Base-by-base conservation (phyloP, 2,329 filamentous ascomycete species). In the Tolypocladium capitatum region DNA sequence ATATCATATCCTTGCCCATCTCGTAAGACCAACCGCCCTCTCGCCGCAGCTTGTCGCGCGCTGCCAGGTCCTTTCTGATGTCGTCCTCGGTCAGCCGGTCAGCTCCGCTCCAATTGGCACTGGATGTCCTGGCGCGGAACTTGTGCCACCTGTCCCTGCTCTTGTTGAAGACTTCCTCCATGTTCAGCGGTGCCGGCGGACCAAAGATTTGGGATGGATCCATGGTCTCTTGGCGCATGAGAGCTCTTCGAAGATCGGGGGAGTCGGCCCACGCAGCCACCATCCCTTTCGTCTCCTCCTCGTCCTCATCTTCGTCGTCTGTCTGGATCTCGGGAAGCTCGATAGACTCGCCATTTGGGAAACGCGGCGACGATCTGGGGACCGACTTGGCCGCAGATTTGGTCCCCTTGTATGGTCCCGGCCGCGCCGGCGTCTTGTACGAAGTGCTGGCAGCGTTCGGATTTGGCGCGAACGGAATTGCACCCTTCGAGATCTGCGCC, bases 161-260 rank as follows among this genome's bases (percentile, higher is more conserved):
- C 64, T 89, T 87, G 66, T 77, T 84, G 68, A 98, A 98, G 31
- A 96, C 89, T 62, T 97, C 90, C 59, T 98, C 94, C 83, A 98
- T 92, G 59, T 88, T 87, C 54, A 98, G 73, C 13, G 89, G 86
- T 11, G 78, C 83, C 24, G 94, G 88, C 0, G 87, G 86, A 0
- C 92, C 92, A 60, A 98, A 98, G 46, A 98, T 86, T 34, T 77
- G 71, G 58, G 86, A 80, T 0, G 89, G 87, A 58, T 98, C 89
- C 55, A 92, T 76, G 10, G 81, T 78, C 64, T 98, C 90, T 63
- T 98, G 94, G 45, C 80, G 74, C 49, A 83, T 76, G 27, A 98
- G 76, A 48, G 87, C 78, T 46, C 78, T 73, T 18, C 83, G 80
- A 42, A 98, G 76, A 53, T 87, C 84, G 11, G 91, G 90, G 3